Evolutionary conservation across 345 rosid species (phyloP).

Genomic region (Litchi chinensis): DNA sequence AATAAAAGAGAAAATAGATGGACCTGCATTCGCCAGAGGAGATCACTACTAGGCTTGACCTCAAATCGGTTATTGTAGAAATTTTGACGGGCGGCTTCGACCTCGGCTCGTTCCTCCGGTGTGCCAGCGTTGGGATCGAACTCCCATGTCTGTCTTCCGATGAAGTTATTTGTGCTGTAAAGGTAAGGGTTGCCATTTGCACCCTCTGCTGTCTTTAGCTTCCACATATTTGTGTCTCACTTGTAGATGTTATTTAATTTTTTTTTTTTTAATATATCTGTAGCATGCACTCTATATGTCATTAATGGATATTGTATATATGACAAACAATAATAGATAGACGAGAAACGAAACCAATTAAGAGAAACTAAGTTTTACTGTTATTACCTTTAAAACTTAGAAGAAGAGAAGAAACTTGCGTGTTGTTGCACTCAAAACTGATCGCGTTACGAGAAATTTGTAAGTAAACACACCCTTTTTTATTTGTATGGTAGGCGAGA

Average conservation of each 20-base stretch:
- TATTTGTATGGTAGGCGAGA: too few relatives aligned
- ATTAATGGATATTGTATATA: too few relatives aligned
- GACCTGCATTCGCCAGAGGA: slow-evolving; percentile 43
- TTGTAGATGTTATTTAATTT: not conserved
- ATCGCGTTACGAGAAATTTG: too few relatives aligned
- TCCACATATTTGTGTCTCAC: slow-evolving; percentile 27
- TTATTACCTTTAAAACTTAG: too few relatives aligned
- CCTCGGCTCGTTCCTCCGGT: slow-evolving; percentile 21
- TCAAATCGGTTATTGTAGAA: slow-evolving; percentile 29
- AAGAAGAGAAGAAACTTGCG: too few relatives aligned
- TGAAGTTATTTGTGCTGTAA: slow-evolving; percentile 30
- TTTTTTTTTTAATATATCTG: not conserved
- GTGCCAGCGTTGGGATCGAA: slow-evolving; percentile 29
- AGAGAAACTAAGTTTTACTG: too few relatives aligned
- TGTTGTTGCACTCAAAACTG: too few relatives aligned
- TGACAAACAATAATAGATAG: too few relatives aligned
- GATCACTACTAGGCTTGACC: slow-evolving; percentile 29
- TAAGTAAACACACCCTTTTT: too few relatives aligned
- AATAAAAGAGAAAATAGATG: not conserved
- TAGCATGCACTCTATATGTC: not conserved
- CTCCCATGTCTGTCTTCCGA: slow-evolving; percentile 31
- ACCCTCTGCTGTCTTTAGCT: slow-evolving; percentile 32
- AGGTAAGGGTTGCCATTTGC: slow-evolving; percentile 27
- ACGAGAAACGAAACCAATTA: too few relatives aligned
- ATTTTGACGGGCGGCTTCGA: slow-evolving; percentile 28